These are phyloP conservation scores for Mycena olivaceomarginata DNA, from an alignment of 768 basidiomycete genomes.

Conservation along the genomic window DNA sequence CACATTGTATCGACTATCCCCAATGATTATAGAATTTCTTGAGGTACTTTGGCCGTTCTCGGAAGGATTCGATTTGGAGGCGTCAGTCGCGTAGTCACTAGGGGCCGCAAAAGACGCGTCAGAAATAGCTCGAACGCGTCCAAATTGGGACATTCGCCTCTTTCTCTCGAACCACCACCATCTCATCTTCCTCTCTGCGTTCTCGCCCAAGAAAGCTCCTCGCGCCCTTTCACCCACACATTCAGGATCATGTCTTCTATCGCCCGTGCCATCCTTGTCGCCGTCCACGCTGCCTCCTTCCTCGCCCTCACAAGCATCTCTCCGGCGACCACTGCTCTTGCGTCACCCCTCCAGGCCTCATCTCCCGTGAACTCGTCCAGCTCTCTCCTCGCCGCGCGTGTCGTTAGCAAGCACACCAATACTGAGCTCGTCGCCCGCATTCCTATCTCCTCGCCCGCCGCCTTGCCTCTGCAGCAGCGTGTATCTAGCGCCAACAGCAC, in stretches of 20 bases:
- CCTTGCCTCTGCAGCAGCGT: slow-evolving; percentile 10
- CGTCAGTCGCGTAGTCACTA: too few relatives aligned
- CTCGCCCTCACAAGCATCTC: slow-evolving; percentile 57
- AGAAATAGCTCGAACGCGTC: not conserved
- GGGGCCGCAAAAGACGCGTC: too few relatives aligned
- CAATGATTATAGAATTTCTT: slow-evolving; percentile 45
- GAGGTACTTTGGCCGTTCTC: not conserved
- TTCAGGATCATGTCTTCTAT: slow-evolving; percentile 53
- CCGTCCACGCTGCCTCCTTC: slow-evolving; percentile 54
- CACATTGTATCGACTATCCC: slow-evolving; percentile 56
- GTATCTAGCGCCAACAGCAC: not conserved
- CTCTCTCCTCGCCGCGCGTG: slow-evolving; percentile 48
- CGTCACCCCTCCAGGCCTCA: slow-evolving; percentile 59
- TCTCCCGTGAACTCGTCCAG: slow-evolving; percentile 42
- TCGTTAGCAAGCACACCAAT: slow-evolving; percentile 30
- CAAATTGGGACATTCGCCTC: slow-evolving; percentile 17
- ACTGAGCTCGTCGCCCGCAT: slow-evolving; percentile 49
- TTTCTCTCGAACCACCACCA: slow-evolving; percentile 45
- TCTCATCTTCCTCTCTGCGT: slow-evolving; percentile 18
- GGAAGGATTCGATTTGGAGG: too few relatives aligned
- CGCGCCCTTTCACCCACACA: slow-evolving; percentile 24
- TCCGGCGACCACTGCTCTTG: slow-evolving; percentile 50
- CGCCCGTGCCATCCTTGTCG: slow-evolving; percentile 59
- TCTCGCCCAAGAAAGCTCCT: not conserved
- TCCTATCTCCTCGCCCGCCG: slow-evolving; percentile 15